Evolutionary conservation across 2,329 filamentous ascomycete genomes (phyloP), one percentile per base, ranked within the genome.

Genomic region (Colletotrichum liaoningense): DNA sequence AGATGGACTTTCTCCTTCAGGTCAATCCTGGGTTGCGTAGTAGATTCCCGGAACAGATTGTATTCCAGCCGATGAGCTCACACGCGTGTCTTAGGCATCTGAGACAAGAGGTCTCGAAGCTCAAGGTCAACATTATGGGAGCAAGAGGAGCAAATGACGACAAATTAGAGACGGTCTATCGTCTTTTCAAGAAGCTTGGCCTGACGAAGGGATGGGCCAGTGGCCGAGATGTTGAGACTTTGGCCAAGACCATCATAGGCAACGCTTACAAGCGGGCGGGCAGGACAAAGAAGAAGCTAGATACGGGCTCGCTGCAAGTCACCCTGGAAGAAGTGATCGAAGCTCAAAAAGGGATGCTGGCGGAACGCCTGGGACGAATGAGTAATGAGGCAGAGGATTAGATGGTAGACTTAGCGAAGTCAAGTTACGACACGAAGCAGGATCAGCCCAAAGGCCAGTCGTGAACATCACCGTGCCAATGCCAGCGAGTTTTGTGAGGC

Each of bases 211-310:
- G 85, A 4, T 93, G 91, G 90, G 92, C 87, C 0, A 93, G 89
- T 73, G 91, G 87, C 0, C 85, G 91, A 4, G 92, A 93, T 59
- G 86, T 94, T 1, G 81, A 88, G 22, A 87, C 86, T 0, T 57
- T 93, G 0, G 84, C 83, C 0, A 89, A 87, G 70, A 77, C 62
- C 1, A 86, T 92, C 2, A 89, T 90, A 74, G 79, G 81, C 24
- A 77, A 74, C 26, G 73, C 81, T 28, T 80, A 82, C 70, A 82
- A 38, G 35, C 35, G 35, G 35, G 35, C 35, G 35, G 35, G 35
- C 1, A 38, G 35, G 12, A 16, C 35, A 38, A 16, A 38, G 35
- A 16, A 38, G 35, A 38, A 16, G 12, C 14, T 16, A 16, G 35
- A 16, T 14, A 38, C 5, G 35, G 14, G 1, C 4, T 38, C 35